These are phyloP conservation scores for Cryptosporidium xiaoi DNA, from an alignment of 169 alveolate species.

Conservation along the genomic window DNA sequence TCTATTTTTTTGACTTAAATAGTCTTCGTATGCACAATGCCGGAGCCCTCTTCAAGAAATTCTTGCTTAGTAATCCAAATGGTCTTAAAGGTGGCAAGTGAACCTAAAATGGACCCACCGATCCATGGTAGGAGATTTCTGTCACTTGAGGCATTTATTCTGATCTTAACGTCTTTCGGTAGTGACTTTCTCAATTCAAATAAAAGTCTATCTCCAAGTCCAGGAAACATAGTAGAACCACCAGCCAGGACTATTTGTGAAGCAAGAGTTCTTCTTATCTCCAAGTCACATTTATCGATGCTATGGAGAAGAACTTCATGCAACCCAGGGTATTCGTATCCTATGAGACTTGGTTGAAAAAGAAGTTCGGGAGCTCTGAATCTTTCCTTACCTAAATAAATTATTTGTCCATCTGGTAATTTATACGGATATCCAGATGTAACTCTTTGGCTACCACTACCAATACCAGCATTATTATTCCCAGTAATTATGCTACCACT, in stretches of 20 bases:
- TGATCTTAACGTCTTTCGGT: slow-evolving; percentile 80
- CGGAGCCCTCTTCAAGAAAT: slow-evolving; percentile 85
- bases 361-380: slow-evolving; percentile 88
- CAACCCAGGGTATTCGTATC: slow-evolving; percentile 85
- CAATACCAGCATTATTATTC: slow-evolving; percentile 14
- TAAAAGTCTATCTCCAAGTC: slow-evolving; percentile 87
- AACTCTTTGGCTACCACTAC: slow-evolving; percentile 75
- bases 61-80: slow-evolving; percentile 89
- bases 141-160: slow-evolving; percentile 82
- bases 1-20: slow-evolving; percentile 37
- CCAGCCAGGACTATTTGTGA: slow-evolving; percentile 86
- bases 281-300: slow-evolving; percentile 86
- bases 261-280: slow-evolving; percentile 83
- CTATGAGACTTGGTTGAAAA: slow-evolving; percentile 85
- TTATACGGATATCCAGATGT: slow-evolving; percentile 79
- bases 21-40: slow-evolving; percentile 80
- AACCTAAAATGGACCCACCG: slow-evolving; percentile 89
- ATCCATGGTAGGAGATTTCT: slow-evolving; percentile 87
- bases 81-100: slow-evolving; percentile 85
- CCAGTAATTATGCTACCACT: not conserved
- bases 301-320: slow-evolving; percentile 85
- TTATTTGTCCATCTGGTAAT: slow-evolving; percentile 87
- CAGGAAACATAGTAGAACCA: slow-evolving; percentile 87
- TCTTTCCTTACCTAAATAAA: slow-evolving; percentile 84
- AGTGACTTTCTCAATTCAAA: slow-evolving; percentile 84